Conservation (phyloP, 2,329 filamentous ascomycete genomes). For the Macroventuria anomochaeta region DNA sequence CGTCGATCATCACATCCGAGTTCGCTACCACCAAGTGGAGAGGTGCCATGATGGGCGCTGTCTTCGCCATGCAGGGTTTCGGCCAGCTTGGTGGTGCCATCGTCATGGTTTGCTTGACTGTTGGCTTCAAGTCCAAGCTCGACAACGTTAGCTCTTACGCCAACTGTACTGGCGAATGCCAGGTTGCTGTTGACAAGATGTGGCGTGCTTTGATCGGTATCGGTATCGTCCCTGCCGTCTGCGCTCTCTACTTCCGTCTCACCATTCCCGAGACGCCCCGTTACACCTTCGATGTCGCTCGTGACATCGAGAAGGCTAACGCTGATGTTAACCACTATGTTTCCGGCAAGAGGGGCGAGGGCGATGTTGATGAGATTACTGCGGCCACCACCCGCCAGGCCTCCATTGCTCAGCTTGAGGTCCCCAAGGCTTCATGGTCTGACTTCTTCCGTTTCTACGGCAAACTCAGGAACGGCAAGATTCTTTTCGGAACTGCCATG, state of each 20-base stretch:
- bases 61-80: slow-evolving; percentile 54
- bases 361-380: slow-evolving; percentile 69
- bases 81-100: slow-evolving; percentile 50
- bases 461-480: slow-evolving; percentile 72
- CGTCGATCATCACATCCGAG: slow-evolving; percentile 77
- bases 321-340: slow-evolving; percentile 79
- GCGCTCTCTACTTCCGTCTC: slow-evolving; percentile 52
- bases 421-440: slow-evolving; percentile 72
- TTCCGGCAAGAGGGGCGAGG: slow-evolving; percentile 65
- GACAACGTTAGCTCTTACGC: slow-evolving; percentile 25
- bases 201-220: slow-evolving; percentile 53
- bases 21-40: slow-evolving; percentile 52
- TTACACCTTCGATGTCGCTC: slow-evolving; percentile 52
- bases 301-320: slow-evolving; percentile 59
- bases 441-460: slow-evolving; percentile 77
- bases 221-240: slow-evolving; percentile 50
- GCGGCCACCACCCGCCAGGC: slow-evolving; percentile 66
- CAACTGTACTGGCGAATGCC: slow-evolving; percentile 39
- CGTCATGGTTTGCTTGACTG: slow-evolving; percentile 42
- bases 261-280: slow-evolving; percentile 53
- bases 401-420: slow-evolving; percentile 61
- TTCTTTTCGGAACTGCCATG: slow-evolving; percentile 78
- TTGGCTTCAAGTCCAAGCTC: slow-evolving; percentile 42
- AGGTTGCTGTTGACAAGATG: slow-evolving; percentile 49
- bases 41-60: slow-evolving; percentile 52